Evolutionary conservation across 2,329 filamentous ascomycete genomes (phyloP).

Genomic region (Diaporthe capsici): DNA sequence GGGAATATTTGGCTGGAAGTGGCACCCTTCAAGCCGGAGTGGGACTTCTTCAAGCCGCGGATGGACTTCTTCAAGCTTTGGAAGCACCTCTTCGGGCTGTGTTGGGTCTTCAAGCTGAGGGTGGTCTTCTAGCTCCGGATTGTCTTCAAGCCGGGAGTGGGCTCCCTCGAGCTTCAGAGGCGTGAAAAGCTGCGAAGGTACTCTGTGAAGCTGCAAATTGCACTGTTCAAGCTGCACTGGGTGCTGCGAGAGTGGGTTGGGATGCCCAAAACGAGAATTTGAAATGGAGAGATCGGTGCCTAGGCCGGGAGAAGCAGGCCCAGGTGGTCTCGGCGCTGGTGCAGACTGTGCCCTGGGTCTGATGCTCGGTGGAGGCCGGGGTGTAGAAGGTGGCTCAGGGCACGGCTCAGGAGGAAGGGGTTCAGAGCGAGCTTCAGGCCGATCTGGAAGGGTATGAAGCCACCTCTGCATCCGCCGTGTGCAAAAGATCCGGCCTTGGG

Average conservation of each 20-base stretch:
- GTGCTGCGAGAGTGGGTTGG: slow-evolving; percentile 39
- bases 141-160: background rate
- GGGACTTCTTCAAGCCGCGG: background rate
- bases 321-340: background rate
- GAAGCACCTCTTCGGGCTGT: background rate
- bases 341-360: slow-evolving; percentile 35
- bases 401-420: background rate
- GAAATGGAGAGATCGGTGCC: background rate
- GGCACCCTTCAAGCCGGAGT: background rate
- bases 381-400: background rate
- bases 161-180: background rate
- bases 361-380: background rate
- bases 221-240: slow-evolving; percentile 18
- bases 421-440: background rate
- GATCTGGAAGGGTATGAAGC: slow-evolving; percentile 28
- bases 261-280: slow-evolving; percentile 10
- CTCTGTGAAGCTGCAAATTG: background rate
- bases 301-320: background rate
- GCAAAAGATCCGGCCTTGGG: slow-evolving; percentile 4
- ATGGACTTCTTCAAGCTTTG: background rate
- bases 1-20: slow-evolving; percentile 3
- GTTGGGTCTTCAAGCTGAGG: background rate
- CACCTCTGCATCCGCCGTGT: slow-evolving; percentile 27
- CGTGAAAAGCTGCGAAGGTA: background rate
- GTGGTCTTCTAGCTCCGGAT: background rate